Evolutionary conservation across 352 stramenopile genomes (phyloP), one percentile per base, ranked within the genome.

Genomic region (Phytophthora aleatoria): DNA sequence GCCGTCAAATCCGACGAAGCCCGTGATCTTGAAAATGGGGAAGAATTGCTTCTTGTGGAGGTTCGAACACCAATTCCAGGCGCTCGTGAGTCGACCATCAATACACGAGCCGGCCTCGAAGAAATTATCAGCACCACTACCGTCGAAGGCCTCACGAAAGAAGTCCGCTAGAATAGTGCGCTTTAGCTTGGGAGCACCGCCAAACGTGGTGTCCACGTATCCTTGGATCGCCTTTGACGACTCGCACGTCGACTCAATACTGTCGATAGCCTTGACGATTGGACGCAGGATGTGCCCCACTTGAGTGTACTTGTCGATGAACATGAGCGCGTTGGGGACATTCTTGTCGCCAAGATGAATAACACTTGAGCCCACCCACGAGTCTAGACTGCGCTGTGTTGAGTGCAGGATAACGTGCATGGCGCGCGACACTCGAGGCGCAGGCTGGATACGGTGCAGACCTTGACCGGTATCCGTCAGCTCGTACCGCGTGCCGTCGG

Each of bases 281-380:
- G 89, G 89, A 24, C 89, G 83, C 38, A 96, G 61, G 51, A 95
- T 95, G 64, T 94, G 85, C 20, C 87, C 76, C 11, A 97, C 93
- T 64, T 98, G 95, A 35, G 94, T 98, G 80, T 99, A 99, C 79
- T 99, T 99, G 85, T 99, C 97, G 73, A 99, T 99, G 69, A 99
- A 99, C 77, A 98, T 98, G 62, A 99, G 85, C 50, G 96, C 96
- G 61, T 99, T 99, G 12, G 96, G 97, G 30, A 99, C 97, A 77
- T 99, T 99, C 79, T 98, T 97, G 83, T 99, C 97, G 27, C 97
- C 97, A 27, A 99, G 64, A 72, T 99, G 97, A 60, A 99, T 98
- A 13, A 99, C 95, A 65, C 85, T 98, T 8, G 82, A 97, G 35
- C 95, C 96, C 28, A 98, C 85, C 95, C 95, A 98, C 15, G 87